A percentile compares a stretch with the other conserved stretches of the same genome.
Evolutionary conservation across 179 eudicot species (phyloP).

Genomic region (Silene vulgaris): DNA sequence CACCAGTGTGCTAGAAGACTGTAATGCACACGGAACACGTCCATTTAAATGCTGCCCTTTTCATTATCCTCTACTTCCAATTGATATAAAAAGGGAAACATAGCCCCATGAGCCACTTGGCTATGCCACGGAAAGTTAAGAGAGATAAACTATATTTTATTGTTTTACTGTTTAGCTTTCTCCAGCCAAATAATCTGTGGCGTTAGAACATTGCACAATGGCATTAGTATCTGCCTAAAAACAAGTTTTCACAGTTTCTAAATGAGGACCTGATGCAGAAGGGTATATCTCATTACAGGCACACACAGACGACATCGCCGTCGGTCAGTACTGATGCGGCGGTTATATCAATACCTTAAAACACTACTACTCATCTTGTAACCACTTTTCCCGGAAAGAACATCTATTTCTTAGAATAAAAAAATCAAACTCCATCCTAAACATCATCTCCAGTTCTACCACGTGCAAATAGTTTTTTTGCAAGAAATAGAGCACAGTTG

Average conservation of each 20-base stretch:
- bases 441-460: neutral
- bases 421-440: neutral
- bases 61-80: neutral
- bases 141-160: no score
- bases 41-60: neutral
- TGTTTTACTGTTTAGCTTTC: no score
- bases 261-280: neutral
- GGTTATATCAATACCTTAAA: neutral
- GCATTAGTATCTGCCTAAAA: no score
- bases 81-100: neutral
- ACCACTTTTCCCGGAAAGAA: no score
- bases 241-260: neutral
- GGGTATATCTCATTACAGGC: neutral
- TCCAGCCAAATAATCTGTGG: no score
- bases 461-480: neutral
- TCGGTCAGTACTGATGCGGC: neutral
- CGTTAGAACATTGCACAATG: no score
- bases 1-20: no score
- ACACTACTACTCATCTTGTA: neutral
- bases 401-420: neutral
- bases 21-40: no score
- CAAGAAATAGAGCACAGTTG: constrained; percentile 5
- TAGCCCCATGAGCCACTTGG: no score
- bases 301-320: neutral
- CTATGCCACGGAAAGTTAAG: no score